Evolutionary conservation across 495 filamentous ascomycete genomes (phyloP).

Genomic region (Cercophora sp.): DNA sequence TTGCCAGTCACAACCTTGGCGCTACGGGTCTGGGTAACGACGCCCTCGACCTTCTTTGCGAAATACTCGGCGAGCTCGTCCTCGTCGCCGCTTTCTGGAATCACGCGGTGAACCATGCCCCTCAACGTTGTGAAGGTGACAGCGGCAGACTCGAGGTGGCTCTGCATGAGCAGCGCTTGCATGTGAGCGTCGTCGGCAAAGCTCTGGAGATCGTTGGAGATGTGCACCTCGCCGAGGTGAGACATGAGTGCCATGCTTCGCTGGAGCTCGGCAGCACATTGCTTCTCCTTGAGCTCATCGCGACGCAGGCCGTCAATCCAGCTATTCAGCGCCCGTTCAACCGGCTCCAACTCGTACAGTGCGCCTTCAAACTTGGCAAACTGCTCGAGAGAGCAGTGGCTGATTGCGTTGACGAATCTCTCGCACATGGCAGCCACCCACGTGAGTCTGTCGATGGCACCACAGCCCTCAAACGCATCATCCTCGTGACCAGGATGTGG

Average conservation of each 20-base stretch:
- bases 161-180: slow-evolving; percentile 70
- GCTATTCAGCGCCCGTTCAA: slow-evolving; percentile 81
- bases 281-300: slow-evolving; percentile 82
- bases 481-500: slow-evolving; percentile 58
- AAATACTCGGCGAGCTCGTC: slow-evolving; percentile 66
- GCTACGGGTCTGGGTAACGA: slow-evolving; percentile 72
- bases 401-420: slow-evolving; percentile 75
- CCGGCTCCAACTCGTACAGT: slow-evolving; percentile 85
- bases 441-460: slow-evolving; percentile 76
- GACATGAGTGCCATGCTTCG: slow-evolving; percentile 78
- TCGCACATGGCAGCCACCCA: slow-evolving; percentile 81
- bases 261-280: slow-evolving; percentile 75
- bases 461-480: slow-evolving; percentile 70
- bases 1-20: slow-evolving; percentile 82
- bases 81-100: slow-evolving; percentile 49
- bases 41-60: slow-evolving; percentile 62
- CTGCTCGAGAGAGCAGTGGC: slow-evolving; percentile 66
- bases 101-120: slow-evolving; percentile 59
- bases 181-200: slow-evolving; percentile 77
- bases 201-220: slow-evolving; percentile 65
- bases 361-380: slow-evolving; percentile 73
- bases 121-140: slow-evolving; percentile 60
- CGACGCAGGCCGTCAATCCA: slow-evolving; percentile 81
- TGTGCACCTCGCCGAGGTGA: slow-evolving; percentile 78
- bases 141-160: slow-evolving; percentile 74